Evolutionary conservation across 345 rosid species (phyloP), one percentile per base, ranked within the genome.

Genomic region (Euphorbia peplus): DNA sequence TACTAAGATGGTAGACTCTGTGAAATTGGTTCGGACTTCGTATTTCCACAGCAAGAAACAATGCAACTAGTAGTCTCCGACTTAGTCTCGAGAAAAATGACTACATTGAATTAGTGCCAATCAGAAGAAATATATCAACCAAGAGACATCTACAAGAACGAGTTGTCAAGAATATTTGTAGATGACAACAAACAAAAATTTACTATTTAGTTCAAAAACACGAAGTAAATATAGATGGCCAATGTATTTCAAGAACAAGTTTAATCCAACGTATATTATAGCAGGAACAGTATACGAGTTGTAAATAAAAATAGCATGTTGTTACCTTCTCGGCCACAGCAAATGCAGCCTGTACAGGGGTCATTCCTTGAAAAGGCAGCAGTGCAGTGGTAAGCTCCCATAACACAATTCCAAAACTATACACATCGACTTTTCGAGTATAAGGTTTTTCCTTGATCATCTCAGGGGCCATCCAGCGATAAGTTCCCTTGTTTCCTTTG

Each of bases 351-450:
- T 95, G 99, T 64, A 95, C 97, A 0, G 99, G 99, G 57, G 97
- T 95, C 97, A 95, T 95, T 67, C 99, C 99, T 83, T 95, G 99
- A 70, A 95, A 95, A 7, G 99, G 99, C 79, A 95, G 99, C 85
- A 95, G 76, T 2, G 96, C 91, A 15, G 99, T 95, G 5, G 93
- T 91, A 68, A 95, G 97, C 86, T 95, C 99, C 99, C 99, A 95
- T 50, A 95, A 76, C 63, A 95, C 99, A 37, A 95, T 95, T 10
- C 97, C 99, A 8, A 95, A 95, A 79, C 99, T 95, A 52, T 95
- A 95, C 10, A 95, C 99, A 73, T 95, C 99, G 11, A 95, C 97
- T 83, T 91, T 95, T 64, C 97, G 78, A 32, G 97, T 90, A 52
- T 84, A 95, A 0, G 95, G 85, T 65, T 95, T 95, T 84, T 95